These are phyloP conservation scores for Blattamonas nauphoetae DNA, from an alignment of 78 protist species.

Conservation along the genomic window DNA sequence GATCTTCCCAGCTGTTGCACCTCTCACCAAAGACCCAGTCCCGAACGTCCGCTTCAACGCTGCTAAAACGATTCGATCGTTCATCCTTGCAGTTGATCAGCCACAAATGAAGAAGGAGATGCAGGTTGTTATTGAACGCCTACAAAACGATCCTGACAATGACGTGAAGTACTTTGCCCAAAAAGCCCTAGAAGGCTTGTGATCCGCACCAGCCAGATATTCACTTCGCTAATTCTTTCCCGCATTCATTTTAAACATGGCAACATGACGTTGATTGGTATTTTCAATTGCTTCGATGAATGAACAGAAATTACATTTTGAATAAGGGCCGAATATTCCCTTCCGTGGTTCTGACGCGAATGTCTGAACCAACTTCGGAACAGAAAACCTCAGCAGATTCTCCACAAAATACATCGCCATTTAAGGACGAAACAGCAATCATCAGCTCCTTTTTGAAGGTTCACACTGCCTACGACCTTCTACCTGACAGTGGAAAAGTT, in stretches of 20 bases:
- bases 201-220: no score
- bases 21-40: not conserved
- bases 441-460: constrained; percentile 20
- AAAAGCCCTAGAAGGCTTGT: not conserved
- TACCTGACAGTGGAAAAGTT: constrained; percentile 36
- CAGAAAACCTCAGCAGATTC: no score
- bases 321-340: no score
- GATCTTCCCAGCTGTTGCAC: not conserved
- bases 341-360: no score
- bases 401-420: no score
- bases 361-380: no score
- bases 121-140: not conserved
- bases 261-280: no score
- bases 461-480: constrained; percentile 33
- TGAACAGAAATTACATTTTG: no score
- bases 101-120: not conserved
- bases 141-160: not conserved
- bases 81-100: not conserved
- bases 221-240: no score
- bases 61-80: not conserved
- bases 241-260: no score
- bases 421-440: no score
- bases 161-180: not conserved
- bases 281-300: no score
- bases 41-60: not conserved